Evolutionary conservation across 108 stramenopile genomes (phyloP).

Genomic region (Aurantiochytrium sp.): DNA sequence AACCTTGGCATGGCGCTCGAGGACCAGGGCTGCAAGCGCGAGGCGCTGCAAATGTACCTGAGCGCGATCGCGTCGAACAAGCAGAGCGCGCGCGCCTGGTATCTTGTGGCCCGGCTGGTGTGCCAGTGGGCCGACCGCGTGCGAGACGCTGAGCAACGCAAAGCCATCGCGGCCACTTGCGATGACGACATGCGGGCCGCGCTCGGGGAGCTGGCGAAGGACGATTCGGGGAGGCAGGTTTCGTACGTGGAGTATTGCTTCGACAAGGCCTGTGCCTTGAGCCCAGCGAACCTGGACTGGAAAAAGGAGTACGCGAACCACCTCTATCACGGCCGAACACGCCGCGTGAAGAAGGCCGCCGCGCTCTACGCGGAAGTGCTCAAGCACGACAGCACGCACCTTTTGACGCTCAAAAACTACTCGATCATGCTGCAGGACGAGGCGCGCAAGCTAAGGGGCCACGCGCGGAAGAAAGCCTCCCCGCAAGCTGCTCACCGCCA

Average conservation of each 20-base stretch:
- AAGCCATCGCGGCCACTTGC: background rate
- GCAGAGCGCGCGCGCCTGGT: background rate
- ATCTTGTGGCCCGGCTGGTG: background rate
- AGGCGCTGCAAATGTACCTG: slow-evolving; percentile 5
- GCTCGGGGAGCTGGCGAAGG: background rate
- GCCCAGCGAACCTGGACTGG: background rate
- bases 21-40: background rate
- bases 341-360: background rate
- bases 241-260: background rate
- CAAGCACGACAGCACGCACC: background rate
- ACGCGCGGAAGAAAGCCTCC: background rate
- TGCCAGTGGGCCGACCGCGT: background rate
- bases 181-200: background rate
- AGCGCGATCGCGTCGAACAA: background rate
- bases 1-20: slow-evolving; percentile 9
- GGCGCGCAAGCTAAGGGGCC: background rate
- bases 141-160: background rate
- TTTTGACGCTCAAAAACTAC: background rate
- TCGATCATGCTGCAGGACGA: background rate
- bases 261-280: background rate
- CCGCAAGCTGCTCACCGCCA: too few species aligned
- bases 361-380: background rate
- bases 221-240: too few species aligned
- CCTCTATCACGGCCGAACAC: background rate
- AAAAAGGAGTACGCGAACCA: background rate